These are phyloP conservation scores for Trichocladium antarcticum DNA, from an alignment of 495 filamentous ascomycete species.

Conservation along the genomic window DNA sequence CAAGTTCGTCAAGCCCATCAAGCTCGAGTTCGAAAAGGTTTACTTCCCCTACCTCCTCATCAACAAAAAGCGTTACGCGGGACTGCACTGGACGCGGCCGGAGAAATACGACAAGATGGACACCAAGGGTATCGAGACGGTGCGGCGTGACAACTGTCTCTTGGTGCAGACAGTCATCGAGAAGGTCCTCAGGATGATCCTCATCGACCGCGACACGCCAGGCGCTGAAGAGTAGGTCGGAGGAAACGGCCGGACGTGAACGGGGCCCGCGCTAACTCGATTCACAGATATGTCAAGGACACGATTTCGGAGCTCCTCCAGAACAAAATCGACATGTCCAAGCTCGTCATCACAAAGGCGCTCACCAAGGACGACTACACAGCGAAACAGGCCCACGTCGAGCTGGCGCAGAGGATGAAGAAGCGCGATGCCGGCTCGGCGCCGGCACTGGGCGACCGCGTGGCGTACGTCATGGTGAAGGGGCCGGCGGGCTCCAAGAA, in stretches of 20 bases:
- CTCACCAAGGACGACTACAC: conserved; percentile 72
- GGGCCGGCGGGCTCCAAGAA: conserved; percentile 78
- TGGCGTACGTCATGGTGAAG: conserved; percentile 97
- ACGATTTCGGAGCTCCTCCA: conserved; percentile 92
- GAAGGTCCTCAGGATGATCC: conserved; percentile 85
- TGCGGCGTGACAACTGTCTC: conserved; percentile 89
- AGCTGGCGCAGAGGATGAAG: conserved; percentile 87
- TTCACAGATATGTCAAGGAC: conserved; percentile 78
- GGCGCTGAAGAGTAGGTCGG: conserved; percentile 80
- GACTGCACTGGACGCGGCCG: conserved; percentile 89
- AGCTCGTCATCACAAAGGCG: conserved; percentile 97
- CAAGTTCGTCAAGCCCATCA: conserved; percentile 93
- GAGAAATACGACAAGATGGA: conserved; percentile 99
- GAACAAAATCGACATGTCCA: conserved; percentile 98
- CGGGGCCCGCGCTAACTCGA: conserved; percentile 12
- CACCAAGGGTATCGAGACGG: conserved; percentile 97
- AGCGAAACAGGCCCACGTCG: conserved; percentile 88
- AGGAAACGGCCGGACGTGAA: not conserved
- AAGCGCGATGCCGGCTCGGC: conserved; percentile 94
- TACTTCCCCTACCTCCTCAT: conserved; percentile 98
- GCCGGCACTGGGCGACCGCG: conserved; percentile 87
- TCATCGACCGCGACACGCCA: conserved; percentile 82
- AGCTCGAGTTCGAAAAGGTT: conserved; percentile 98
- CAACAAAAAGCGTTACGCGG: conserved; percentile 99
- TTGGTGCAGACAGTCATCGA: conserved; percentile 96